Evolutionary conservation across 139 green algal genomes (phyloP), one percentile per base, ranked within the genome.

Genomic region (Chlamydomonas asymmetrica): DNA sequence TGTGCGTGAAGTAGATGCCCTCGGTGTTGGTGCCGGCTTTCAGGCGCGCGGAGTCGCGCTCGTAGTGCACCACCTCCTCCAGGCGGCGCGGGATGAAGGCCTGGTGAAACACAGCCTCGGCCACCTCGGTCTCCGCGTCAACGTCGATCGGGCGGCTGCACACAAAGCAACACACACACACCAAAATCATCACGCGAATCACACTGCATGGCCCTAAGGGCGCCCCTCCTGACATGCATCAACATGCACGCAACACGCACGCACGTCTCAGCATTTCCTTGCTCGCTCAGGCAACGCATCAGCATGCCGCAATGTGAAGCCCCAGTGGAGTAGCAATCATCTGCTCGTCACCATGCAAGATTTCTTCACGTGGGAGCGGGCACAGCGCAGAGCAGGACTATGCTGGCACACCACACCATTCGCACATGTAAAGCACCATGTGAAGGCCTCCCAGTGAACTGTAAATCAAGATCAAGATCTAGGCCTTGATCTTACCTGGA

Each of bases 81-180:
- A 99, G 82, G 60, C 85, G 83, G 35, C 88, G 87, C 3, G 96
- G 96, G 71, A 99, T 99, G 88, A 94, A 98, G 20, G 94, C 91
- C 79, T 98, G 90, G 65, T 88, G 67, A 57, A 97, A 97, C 37
- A 97, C 89, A 10, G 78, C 80, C 25, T 87, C 88, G 5, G 77
- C 81, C 38, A 92, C 79, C 59, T 88, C 59, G 4, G 82, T 82
- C 56, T 93, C 83, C 1, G 82, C 72, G 37, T 32, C 73, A 2
- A 48, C 48, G n/a, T 74, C 66, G 22, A 81, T 35, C 1, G 85
- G 85, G 4, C 86, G 84, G 66, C 88, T 91, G 85, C 49, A 76
- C 31, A 49, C 43, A n/a, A 29, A 13, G 56, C 23, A 29, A 16
- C 29, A 41, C 6, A 29, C 56, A 63, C 56, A 56, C 20, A 56